phyloP scores from a whole-genome alignment of 768 basidiomycete genomes.

The Boletus rex-veris region DNA sequence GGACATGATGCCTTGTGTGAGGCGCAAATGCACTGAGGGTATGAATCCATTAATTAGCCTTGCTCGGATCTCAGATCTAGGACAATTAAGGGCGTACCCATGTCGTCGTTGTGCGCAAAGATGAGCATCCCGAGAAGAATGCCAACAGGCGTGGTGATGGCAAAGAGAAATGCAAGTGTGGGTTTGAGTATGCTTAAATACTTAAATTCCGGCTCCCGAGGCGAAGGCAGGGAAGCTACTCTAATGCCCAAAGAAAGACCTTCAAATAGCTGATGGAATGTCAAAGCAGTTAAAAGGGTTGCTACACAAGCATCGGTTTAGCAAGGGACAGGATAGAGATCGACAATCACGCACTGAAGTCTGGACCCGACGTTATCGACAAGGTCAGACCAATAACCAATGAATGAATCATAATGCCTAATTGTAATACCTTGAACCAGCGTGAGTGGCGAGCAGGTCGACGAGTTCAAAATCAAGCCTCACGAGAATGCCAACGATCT shows the following conservation, averaged over 20 bases:
- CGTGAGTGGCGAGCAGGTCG: background rate
- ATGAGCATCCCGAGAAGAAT: conserved; percentile 56
- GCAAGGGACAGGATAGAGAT: background rate
- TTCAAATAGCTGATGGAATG: conserved; percentile 84
- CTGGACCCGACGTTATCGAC: conserved; percentile 61
- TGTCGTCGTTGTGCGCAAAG: conserved; percentile 36
- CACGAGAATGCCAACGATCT: conserved; percentile 74
- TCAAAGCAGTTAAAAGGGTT: conserved; percentile 67
- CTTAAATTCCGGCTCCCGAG: conserved; percentile 17
- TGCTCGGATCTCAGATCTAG: background rate
- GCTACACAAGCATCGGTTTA: conserved; percentile 37
- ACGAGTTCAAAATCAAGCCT: background rate
- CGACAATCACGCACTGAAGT: conserved; percentile 55
- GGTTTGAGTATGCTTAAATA: conserved; percentile 42
- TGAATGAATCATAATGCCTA: conserved; percentile 84
- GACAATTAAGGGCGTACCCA: conserved; percentile 16
- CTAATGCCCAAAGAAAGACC: conserved; percentile 81
- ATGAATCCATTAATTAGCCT: background rate
- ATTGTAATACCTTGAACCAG: conserved; percentile 61
- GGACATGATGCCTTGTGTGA: conserved; percentile 71
- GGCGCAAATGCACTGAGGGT: conserved; percentile 42
- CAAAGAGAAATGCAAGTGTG: conserved; percentile 59
- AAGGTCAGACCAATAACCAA: conserved; percentile 78
- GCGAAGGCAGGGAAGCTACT: conserved; percentile 62
- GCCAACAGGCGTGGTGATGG: conserved; percentile 69